phyloP scores from a whole-genome alignment of 192 early-diverging fungal species.

The Diversispora epigaea region DNA sequence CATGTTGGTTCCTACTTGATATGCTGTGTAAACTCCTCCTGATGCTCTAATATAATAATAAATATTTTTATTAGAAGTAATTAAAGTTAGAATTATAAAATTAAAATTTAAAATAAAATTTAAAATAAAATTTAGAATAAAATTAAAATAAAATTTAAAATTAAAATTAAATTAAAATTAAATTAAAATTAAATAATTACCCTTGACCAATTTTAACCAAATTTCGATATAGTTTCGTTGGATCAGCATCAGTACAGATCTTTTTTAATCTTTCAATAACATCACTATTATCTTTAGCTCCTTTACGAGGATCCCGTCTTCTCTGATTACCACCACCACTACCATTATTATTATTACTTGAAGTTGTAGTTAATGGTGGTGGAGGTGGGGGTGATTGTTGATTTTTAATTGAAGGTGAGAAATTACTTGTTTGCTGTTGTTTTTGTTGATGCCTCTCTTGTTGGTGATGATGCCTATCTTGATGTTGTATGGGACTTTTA shows the following conservation, averaged over 20 bases:
- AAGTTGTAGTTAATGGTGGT: too few species aligned
- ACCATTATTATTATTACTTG: too few species aligned
- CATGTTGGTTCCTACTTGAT: conserved; percentile 60
- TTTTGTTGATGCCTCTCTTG: neutral
- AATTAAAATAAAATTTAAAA: conserved; percentile 11
- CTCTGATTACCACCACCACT: conserved; percentile 33
- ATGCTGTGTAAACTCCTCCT: conserved; percentile 89
- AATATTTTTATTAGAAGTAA: conserved; percentile 16
- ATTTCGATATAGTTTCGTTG: conserved; percentile 79
- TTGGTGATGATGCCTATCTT: conserved; percentile 1
- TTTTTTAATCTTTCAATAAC: conserved; percentile 78
- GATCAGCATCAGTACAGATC: conserved; percentile 86
- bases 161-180: neutral
- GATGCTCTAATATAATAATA: conserved; percentile 65
- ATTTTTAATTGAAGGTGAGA: conserved; percentile 34
- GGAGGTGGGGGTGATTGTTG: conserved; percentile 30
- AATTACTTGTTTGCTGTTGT: conserved; percentile 42
- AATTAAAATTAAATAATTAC: conserved; percentile 40
- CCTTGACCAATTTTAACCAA: conserved; percentile 91
- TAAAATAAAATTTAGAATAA: neutral
- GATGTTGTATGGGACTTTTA: neutral
- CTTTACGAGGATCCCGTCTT: conserved; percentile 56
- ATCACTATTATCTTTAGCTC: conserved; percentile 65
- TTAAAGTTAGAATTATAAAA: too few species aligned
- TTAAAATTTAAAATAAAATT: conserved; percentile 12